Evolutionary conservation across 1,284 basidiomycete genomes (phyloP).

Genomic region (Sanghuangporus weigelae): DNA sequence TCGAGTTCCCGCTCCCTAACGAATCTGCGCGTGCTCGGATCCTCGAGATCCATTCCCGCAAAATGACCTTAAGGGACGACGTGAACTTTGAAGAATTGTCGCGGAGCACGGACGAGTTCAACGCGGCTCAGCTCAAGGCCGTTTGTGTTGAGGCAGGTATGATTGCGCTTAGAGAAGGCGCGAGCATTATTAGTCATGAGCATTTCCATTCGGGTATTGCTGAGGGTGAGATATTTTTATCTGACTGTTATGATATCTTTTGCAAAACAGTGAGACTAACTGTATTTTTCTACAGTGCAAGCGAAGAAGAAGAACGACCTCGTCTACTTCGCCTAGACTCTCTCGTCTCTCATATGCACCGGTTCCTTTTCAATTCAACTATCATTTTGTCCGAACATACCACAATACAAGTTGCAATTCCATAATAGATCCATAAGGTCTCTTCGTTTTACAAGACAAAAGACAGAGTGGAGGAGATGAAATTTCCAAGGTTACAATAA

Average conservation of each 20-base stretch:
- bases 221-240: conserved; percentile 53
- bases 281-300: conserved; percentile 54
- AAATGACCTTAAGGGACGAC: conserved; percentile 79
- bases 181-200: conserved; percentile 85
- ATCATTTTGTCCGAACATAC: neutral
- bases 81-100: conserved; percentile 79
- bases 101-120: conserved; percentile 74
- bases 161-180: conserved; percentile 94
- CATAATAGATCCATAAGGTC: neutral
- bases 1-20: conserved; percentile 77
- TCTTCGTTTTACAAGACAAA: neutral
- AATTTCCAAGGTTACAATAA: neutral
- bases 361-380: neutral
- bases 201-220: conserved; percentile 92
- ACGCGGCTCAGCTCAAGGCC: conserved; percentile 77
- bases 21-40: conserved; percentile 71
- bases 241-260: conserved; percentile 1
- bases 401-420: neutral
- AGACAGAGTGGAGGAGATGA: neutral
- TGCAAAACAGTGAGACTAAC: neutral
- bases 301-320: conserved; percentile 96
- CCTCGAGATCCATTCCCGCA: conserved; percentile 82
- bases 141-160: conserved; percentile 98
- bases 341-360: neutral
- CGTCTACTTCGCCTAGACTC: conserved; percentile 77